Conservation (phyloP, 305 asterid genomes). For the Fraxinus velutina region DNA sequence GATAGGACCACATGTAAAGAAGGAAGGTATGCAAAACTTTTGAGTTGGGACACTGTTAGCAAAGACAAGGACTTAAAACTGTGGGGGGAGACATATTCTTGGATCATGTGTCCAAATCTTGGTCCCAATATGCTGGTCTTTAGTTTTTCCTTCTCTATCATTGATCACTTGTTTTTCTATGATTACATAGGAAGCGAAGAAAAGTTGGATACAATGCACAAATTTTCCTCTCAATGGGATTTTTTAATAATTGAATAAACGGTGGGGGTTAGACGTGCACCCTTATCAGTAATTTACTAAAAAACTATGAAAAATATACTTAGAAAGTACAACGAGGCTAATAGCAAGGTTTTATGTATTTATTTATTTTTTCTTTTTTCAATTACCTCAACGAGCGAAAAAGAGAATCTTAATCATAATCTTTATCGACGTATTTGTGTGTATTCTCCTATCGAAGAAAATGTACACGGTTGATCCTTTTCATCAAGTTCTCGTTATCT, state of each 20-base stretch:
- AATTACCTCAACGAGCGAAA: not conserved
- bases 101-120: constrained; percentile 83
- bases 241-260: not conserved
- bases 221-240: not conserved
- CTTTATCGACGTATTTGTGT: not conserved
- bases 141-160: constrained; percentile 17
- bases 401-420: not conserved
- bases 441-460: not conserved
- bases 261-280: not conserved
- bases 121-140: constrained; percentile 52
- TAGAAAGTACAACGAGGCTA: not conserved
- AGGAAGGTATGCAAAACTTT: constrained; percentile 13
- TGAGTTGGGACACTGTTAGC: constrained; percentile 19
- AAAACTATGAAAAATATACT: not conserved
- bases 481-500: not conserved
- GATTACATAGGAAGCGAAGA: constrained; percentile 19
- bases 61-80: constrained; percentile 36
- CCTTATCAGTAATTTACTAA: not conserved
- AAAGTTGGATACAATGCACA: not conserved
- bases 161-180: constrained; percentile 30
- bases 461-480: not conserved
- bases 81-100: constrained; percentile 50
- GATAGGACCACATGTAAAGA: constrained; percentile 21
- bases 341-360: not conserved
- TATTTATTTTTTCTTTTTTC: too few relatives aligned